A percentile compares a stretch with the other conserved stretches of the same genome.
Conservation (phyloP, 2,329 filamentous ascomycete genomes). For the Aspergillus quadrilineatus region DNA sequence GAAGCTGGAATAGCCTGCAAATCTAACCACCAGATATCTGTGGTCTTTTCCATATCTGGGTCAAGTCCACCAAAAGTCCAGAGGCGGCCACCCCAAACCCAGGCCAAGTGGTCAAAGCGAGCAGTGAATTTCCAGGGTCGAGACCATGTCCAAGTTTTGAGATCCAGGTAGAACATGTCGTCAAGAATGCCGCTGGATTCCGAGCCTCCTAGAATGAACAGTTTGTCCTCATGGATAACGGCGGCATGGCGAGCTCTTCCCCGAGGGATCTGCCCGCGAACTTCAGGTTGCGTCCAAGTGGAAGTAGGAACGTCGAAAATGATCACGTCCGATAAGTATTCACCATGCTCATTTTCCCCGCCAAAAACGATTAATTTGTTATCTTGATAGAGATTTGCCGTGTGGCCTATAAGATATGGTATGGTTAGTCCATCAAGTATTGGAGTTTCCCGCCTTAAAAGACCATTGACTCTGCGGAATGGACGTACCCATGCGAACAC, state of each 20-base stretch:
- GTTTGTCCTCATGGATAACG: conserved; percentile 90
- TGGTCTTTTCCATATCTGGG: conserved; percentile 94
- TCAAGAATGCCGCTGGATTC: conserved; percentile 90
- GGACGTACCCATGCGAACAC: conserved; percentile 84
- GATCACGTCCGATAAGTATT: conserved; percentile 92
- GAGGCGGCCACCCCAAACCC: conserved; percentile 86
- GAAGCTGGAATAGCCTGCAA: conserved; percentile 87
- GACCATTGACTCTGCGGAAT: neutral
- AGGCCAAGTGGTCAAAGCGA: conserved; percentile 91
- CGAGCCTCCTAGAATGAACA: conserved; percentile 92
- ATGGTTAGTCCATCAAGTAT: neutral
- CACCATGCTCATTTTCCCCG: conserved; percentile 95
- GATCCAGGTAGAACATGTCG: conserved; percentile 92
- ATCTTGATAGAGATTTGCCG: conserved; percentile 87
- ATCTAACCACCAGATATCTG: conserved; percentile 96
- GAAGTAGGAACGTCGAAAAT: conserved; percentile 93
- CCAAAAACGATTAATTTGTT: conserved; percentile 97
- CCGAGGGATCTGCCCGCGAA: conserved; percentile 80
- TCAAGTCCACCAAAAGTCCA: conserved; percentile 97
- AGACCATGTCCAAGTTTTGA: conserved; percentile 98
- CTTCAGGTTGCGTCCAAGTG: conserved; percentile 89
- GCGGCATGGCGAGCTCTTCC: conserved; percentile 91
- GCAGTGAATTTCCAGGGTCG: conserved; percentile 92
- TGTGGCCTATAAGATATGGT: conserved; percentile 65
- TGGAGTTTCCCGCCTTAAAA: neutral